A percentile compares a stretch with the other conserved stretches of the same genome.
phyloP scores from a whole-genome alignment of 331 rosid genomes.

The Malus hybrid region DNA sequence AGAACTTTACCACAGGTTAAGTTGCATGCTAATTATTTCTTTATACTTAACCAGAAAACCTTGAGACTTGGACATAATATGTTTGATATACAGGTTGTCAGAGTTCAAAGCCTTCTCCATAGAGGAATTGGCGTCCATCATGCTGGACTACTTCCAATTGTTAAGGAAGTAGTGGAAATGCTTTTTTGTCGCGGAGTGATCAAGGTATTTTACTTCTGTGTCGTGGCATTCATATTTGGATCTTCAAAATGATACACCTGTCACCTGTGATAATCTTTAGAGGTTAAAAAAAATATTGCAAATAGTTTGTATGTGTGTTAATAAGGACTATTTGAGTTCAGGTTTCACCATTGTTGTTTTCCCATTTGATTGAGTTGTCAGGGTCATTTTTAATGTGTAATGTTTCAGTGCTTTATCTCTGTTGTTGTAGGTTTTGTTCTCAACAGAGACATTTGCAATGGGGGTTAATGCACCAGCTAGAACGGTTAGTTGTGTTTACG shows the following conservation, averaged over 20 bases:
- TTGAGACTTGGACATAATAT: not conserved
- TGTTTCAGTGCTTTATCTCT: not conserved
- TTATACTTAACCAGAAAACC: not conserved
- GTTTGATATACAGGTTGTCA: conserved; percentile 50
- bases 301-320: not conserved
- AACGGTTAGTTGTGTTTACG: conserved; percentile 53
- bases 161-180: conserved; percentile 98
- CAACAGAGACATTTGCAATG: conserved; percentile 99
- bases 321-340: not conserved
- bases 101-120: conserved; percentile 81
- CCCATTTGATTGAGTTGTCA: not conserved
- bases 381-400: not conserved
- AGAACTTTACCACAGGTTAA: conserved; percentile 83
- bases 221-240: not conserved
- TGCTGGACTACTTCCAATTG: conserved; percentile 96
- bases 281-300: not conserved
- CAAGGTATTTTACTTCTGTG: conserved; percentile 47
- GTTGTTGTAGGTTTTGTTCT: conserved; percentile 65
- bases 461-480: conserved; percentile 99
- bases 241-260: not conserved
- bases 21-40: conserved; percentile 8
- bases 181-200: conserved; percentile 92
- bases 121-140: conserved; percentile 97
- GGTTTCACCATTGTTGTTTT: not conserved
- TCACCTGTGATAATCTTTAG: conserved; percentile 2